These are phyloP conservation scores for Clavispora carvajalis DNA, from an alignment of 805 yeast genomes.

Conservation along the genomic window DNA sequence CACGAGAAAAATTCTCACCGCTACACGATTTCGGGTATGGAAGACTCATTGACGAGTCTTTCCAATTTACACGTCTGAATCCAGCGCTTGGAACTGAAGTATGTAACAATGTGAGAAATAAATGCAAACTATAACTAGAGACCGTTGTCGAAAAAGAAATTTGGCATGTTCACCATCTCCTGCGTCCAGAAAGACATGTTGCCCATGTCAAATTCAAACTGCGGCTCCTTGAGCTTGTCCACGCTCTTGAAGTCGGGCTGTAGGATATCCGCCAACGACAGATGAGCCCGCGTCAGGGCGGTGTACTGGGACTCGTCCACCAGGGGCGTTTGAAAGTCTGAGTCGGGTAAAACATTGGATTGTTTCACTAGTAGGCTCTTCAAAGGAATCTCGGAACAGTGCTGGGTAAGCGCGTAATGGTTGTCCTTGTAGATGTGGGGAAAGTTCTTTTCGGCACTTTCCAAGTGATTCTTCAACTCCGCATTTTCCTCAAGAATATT, in stretches of 20 bases:
- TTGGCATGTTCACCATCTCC: constrained; percentile 21
- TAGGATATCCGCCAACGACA: not conserved
- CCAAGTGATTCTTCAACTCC: constrained; percentile 15
- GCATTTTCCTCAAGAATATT: constrained; percentile 15
- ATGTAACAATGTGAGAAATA: too few relatives aligned
- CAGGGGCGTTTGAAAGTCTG: too few relatives aligned
- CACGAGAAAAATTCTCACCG: too few relatives aligned
- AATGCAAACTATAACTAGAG: constrained; percentile 1
- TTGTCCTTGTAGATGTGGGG: constrained; percentile 14
- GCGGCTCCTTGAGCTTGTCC: not conserved
- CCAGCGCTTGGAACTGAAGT: too few relatives aligned
- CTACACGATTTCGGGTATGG: too few relatives aligned
- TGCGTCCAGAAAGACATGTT: not conserved
- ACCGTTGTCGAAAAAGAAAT: constrained; percentile 35
- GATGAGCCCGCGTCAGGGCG: not conserved
- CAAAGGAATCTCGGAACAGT: not conserved
- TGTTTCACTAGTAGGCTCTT: not conserved
- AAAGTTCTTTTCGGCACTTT: constrained; percentile 10
- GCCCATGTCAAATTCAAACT: constrained; percentile 2
- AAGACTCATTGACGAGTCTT: too few relatives aligned
- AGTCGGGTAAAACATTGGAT: not conserved
- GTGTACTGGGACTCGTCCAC: too few relatives aligned
- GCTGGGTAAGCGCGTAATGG: not conserved
- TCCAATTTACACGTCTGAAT: too few relatives aligned
- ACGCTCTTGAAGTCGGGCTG: not conserved